Percentiles rank a stretch among this genome's conserved stretches.
These are phyloP conservation scores for Taphrina flavorubra DNA, from an alignment of 1,139 yeast species.

Conservation along the genomic window DNA sequence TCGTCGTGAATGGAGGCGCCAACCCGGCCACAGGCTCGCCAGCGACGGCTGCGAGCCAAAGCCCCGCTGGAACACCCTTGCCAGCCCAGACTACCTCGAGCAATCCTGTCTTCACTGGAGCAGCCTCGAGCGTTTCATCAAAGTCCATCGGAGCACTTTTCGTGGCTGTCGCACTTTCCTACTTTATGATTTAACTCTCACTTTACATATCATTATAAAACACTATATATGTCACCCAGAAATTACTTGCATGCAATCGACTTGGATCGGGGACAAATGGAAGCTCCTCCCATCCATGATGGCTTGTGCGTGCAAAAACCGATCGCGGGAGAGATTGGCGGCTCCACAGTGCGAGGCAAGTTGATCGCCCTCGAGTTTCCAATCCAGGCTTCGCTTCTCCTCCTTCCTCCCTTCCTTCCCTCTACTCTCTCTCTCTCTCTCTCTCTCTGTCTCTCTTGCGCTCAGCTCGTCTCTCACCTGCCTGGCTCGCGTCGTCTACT, in stretches of 20 bases:
- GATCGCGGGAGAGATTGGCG: slow-evolving; percentile 7
- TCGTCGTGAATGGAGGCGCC: background rate
- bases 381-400: background rate
- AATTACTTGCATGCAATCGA: no score
- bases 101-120: slow-evolving; percentile 9
- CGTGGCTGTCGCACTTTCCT: slow-evolving; percentile 14
- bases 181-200: background rate
- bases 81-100: slow-evolving; percentile 2
- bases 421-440: background rate
- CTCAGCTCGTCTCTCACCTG: background rate
- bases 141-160: slow-evolving; percentile 7
- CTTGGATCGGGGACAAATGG: no score
- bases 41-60: background rate
- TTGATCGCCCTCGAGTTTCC: slow-evolving; percentile 10
- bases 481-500: no score
- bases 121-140: slow-evolving; percentile 8
- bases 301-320: background rate
- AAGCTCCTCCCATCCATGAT: no score
- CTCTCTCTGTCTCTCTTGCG: background rate
- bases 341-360: background rate
- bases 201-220: background rate
- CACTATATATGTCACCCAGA: background rate
- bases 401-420: background rate
- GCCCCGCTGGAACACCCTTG: background rate
- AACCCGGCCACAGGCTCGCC: background rate